phyloP scores from a whole-genome alignment of 345 rosid genomes.

The Eucalyptus curtisii region DNA sequence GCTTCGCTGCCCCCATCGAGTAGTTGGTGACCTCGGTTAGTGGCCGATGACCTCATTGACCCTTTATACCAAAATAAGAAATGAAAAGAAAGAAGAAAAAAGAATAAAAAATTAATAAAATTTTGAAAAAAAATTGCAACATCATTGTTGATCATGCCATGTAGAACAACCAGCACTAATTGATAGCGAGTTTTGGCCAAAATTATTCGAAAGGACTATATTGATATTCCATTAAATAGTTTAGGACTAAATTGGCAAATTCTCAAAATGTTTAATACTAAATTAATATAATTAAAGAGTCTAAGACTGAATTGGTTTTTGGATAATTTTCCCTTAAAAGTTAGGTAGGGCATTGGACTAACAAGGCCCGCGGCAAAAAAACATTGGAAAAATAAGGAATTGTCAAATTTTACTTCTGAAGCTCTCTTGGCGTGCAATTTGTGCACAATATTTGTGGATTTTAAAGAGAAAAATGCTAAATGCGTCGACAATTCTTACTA shows the following conservation, averaged over 20 bases:
- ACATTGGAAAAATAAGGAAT: background rate
- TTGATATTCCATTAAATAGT: background rate
- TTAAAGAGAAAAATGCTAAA: background rate
- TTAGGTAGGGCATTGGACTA: background rate
- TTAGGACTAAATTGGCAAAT: accelerated
- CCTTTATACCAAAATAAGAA: too few species aligned
- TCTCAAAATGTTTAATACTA: accelerated
- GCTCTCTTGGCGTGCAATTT: background rate
- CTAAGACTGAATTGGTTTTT: accelerated
- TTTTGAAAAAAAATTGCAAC: too few species aligned
- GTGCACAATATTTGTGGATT: background rate
- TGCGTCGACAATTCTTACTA: accelerated
- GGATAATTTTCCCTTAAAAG: accelerated
- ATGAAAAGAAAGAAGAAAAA: background rate
- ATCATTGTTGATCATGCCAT: accelerated
- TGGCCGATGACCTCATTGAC: accelerated
- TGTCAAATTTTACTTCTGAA: background rate
- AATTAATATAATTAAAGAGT: too few species aligned
- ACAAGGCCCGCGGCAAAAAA: background rate
- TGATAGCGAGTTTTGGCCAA: accelerated
- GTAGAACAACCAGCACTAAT: accelerated
- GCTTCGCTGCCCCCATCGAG: accelerated
- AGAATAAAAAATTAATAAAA: too few species aligned
- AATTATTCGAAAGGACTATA: accelerated
- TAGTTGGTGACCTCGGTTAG: accelerated